Evolutionary conservation across 345 rosid genomes (phyloP).

Genomic region (Pistacia integerrima): DNA sequence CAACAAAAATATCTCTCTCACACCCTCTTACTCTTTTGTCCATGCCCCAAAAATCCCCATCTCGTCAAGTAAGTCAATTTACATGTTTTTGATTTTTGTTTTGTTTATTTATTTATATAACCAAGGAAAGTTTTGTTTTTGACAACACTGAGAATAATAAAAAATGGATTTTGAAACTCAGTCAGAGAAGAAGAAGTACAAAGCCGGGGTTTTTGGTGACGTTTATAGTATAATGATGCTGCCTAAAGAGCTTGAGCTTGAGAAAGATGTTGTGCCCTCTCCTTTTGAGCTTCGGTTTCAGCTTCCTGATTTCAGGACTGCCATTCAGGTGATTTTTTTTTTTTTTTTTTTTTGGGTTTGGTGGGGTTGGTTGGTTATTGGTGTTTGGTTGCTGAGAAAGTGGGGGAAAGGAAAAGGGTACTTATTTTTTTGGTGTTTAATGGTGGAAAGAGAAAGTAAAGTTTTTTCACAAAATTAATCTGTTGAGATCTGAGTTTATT

Average conservation of each 20-base stretch:
- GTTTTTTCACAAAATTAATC: too few relatives aligned
- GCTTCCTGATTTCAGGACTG: conserved; percentile 56
- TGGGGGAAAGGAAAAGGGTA: not conserved
- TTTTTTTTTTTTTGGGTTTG: not conserved
- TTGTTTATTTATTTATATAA: not conserved
- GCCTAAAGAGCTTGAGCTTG: conserved; percentile 60
- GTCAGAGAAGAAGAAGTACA: conserved; percentile 50
- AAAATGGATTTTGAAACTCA: conserved; percentile 46
- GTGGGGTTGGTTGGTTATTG: not conserved
- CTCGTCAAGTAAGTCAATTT: conserved; percentile 34
- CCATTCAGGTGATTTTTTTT: conserved; percentile 45
- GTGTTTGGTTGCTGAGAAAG: conserved; percentile 17
- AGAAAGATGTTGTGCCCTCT: conserved; percentile 46
- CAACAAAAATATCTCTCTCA: not conserved
- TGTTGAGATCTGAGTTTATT: not conserved
- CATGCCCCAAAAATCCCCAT: conserved; percentile 33
- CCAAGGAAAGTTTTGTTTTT: not conserved
- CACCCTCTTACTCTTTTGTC: not conserved
- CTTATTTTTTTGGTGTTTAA: not conserved
- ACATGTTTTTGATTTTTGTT: not conserved
- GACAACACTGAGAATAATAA: not conserved
- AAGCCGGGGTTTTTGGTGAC: conserved; percentile 50
- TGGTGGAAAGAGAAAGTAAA: not conserved
- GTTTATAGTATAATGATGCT: conserved; percentile 49
- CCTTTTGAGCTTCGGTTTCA: conserved; percentile 60